phyloP scores from a whole-genome alignment of 306 rosid genomes.

The Inga leiocalycina region DNA sequence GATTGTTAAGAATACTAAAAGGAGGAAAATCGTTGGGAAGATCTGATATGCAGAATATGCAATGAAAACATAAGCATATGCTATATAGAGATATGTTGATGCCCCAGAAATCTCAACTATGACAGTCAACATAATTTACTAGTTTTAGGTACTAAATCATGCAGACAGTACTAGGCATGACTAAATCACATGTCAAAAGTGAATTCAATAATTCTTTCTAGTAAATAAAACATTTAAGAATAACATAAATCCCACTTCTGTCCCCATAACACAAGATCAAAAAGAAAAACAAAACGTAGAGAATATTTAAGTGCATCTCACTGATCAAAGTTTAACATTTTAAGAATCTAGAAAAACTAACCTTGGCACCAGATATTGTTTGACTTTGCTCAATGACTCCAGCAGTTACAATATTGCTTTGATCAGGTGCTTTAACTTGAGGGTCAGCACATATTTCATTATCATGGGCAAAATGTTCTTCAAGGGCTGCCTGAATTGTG shows the following conservation, averaged over 20 bases:
- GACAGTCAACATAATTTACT: background rate
- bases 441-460: slow-evolving; percentile 31
- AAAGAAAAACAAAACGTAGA: background rate
- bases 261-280: background rate
- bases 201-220: slow-evolving; percentile 10
- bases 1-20: background rate
- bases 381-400: slow-evolving; percentile 48
- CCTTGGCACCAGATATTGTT: slow-evolving; percentile 49
- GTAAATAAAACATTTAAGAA: slow-evolving; percentile 8
- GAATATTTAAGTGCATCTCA: background rate
- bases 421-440: slow-evolving; percentile 38
- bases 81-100: background rate
- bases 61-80: background rate
- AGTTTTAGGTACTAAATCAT: slow-evolving; percentile 9
- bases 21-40: background rate
- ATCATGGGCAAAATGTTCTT: slow-evolving; percentile 33
- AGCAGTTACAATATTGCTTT: slow-evolving; percentile 35
- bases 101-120: background rate
- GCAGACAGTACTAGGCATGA: background rate
- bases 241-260: background rate
- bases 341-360: slow-evolving; percentile 20
- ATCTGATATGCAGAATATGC: background rate
- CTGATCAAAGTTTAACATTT: background rate
- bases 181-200: background rate
- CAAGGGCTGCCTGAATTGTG: slow-evolving; percentile 34